Conservation (phyloP, 345 rosid genomes). For the Eutrema yunnanense region DNA sequence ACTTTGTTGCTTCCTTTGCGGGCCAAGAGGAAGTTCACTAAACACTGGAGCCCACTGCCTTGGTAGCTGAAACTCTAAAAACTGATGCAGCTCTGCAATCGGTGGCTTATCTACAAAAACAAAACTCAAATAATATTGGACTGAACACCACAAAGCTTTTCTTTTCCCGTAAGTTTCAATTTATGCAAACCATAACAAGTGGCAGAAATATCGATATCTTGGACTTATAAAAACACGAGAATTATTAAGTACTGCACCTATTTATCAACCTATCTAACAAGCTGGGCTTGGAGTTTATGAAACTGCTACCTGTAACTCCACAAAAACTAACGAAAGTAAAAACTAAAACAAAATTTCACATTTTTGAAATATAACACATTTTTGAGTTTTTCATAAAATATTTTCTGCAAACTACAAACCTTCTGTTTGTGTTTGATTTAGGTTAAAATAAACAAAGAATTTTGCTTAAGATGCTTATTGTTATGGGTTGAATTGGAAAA, state of each 20-base stretch:
- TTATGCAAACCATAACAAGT: background rate
- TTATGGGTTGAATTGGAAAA: background rate
- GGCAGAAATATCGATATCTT: background rate
- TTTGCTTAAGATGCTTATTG: background rate
- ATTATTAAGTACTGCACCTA: background rate
- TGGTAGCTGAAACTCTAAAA: slow-evolving; percentile 93
- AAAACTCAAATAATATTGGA: background rate
- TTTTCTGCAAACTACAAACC: background rate
- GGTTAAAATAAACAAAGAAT: background rate
- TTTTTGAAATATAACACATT: background rate
- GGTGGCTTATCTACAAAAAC: slow-evolving; percentile 81
- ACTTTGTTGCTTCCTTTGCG: slow-evolving; percentile 70
- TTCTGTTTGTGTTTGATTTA: background rate
- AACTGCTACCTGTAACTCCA: background rate
- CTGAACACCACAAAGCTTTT: background rate
- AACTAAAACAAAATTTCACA: background rate
- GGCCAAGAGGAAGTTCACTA: slow-evolving; percentile 96
- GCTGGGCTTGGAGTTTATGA: background rate
- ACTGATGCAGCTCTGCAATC: slow-evolving; percentile 84
- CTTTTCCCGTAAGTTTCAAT: background rate
- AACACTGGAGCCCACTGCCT: slow-evolving; percentile 98
- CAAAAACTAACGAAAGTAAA: background rate
- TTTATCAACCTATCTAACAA: background rate
- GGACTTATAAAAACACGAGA: background rate
- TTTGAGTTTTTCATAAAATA: background rate